Evolutionary conservation across 768 basidiomycete genomes (phyloP).

Genomic region (Suillus decipiens): DNA sequence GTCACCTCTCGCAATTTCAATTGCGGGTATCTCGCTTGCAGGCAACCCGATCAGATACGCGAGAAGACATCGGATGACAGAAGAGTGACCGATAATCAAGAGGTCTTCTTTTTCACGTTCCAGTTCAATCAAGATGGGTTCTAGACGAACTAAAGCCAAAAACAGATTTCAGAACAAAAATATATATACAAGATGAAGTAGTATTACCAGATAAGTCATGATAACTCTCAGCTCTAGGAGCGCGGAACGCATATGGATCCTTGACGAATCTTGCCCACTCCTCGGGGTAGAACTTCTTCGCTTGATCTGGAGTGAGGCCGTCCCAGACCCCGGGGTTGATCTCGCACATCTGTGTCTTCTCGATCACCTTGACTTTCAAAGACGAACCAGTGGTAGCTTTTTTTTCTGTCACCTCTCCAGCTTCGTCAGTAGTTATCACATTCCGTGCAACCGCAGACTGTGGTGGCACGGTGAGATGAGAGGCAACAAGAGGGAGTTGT

Average conservation of each 20-base stretch:
- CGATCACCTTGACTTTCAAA: constrained; percentile 77
- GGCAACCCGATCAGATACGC: constrained; percentile 93
- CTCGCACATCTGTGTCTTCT: constrained; percentile 96
- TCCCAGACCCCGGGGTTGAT: constrained; percentile 99
- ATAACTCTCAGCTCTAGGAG: constrained; percentile 94
- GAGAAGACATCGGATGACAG: constrained; percentile 94
- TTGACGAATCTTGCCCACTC: constrained; percentile 93
- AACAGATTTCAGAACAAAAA: constrained; percentile 4
- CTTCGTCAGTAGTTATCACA: constrained; percentile 5
- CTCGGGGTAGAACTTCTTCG: constrained; percentile 85
- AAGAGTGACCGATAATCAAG: constrained; percentile 95
- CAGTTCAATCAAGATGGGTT: constrained; percentile 89
- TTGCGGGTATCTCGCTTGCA: constrained; percentile 94
- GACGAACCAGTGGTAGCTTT: constrained; percentile 21
- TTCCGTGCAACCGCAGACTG: constrained; percentile 5
- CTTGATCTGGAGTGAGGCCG: constrained; percentile 88
- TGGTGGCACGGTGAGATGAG: background rate
- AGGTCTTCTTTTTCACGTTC: constrained; percentile 94
- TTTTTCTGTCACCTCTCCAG: background rate
- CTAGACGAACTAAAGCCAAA: constrained; percentile 74
- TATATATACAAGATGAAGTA: background rate
- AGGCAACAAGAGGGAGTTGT: background rate
- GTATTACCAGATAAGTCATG: constrained; percentile 84
- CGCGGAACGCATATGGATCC: constrained; percentile 92
- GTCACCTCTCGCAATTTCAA: constrained; percentile 95